Evolutionary conservation across 371 early-diverging fungal species (phyloP).

Genomic region (Syncephalastrum contaminatum): DNA sequence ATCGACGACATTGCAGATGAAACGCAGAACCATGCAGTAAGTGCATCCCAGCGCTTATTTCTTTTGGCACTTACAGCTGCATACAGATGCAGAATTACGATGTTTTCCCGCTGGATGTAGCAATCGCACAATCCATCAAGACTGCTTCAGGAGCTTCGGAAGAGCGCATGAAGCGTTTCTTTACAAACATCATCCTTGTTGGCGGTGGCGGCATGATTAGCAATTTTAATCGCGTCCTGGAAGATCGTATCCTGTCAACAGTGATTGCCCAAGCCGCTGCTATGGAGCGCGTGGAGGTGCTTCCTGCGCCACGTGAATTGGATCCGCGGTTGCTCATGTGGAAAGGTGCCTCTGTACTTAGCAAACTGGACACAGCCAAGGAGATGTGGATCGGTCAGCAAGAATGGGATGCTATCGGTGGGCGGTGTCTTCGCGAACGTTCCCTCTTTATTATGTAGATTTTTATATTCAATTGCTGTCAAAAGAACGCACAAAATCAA

Average conservation of each 20-base stretch:
- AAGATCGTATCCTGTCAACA: constrained; percentile 52
- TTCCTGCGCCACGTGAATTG: constrained; percentile 82
- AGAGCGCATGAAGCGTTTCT: constrained; percentile 70
- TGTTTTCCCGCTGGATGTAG: constrained; percentile 68
- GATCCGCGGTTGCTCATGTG: constrained; percentile 86
- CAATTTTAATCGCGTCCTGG: constrained; percentile 69
- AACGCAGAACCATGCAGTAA: not conserved
- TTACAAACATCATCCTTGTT: constrained; percentile 75
- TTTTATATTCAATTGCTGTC: constrained; percentile 1
- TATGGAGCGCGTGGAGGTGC: constrained; percentile 73
- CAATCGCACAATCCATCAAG: constrained; percentile 75
- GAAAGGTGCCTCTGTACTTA: constrained; percentile 88
- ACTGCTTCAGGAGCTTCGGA: constrained; percentile 62
- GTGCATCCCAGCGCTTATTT: no score
- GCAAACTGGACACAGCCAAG: constrained; percentile 72
- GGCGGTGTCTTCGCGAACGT: constrained; percentile 66
- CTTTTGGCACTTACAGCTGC: no score
- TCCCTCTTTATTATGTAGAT: constrained; percentile 61
- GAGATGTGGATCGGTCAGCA: constrained; percentile 78
- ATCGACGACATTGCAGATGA: constrained; percentile 42
- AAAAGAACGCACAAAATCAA: constrained; percentile 10
- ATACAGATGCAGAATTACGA: constrained; percentile 11
- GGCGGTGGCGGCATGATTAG: constrained; percentile 84
- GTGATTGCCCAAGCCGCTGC: constrained; percentile 34
- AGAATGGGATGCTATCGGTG: constrained; percentile 79